Evolutionary conservation across 2,329 filamentous ascomycete genomes (phyloP).

Genomic region (Tolypocladium sp.): DNA sequence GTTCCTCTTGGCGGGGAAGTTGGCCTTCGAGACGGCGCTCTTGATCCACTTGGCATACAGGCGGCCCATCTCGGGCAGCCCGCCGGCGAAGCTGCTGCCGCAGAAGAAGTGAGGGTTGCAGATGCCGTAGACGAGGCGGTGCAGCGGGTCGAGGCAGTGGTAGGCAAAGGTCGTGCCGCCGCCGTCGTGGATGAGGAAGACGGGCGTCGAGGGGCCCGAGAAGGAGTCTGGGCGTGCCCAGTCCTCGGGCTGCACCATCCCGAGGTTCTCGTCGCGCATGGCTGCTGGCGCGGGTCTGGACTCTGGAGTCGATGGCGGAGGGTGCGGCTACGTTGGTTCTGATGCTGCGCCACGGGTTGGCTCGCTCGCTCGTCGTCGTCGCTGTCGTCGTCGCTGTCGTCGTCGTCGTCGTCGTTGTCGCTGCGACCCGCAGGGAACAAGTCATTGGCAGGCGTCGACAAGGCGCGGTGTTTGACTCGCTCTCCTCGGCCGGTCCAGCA

Average conservation of each 20-base stretch:
- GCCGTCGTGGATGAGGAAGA: conserved; percentile 51
- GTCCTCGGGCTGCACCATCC: conserved; percentile 24
- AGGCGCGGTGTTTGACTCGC: too few relatives aligned
- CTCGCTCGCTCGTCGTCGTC: too few relatives aligned
- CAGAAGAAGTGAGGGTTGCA: conserved; percentile 43
- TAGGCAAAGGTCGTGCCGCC: conserved; percentile 52
- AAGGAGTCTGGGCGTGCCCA: conserved; percentile 13
- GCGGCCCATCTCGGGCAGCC: conserved; percentile 44
- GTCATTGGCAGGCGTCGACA: too few relatives aligned
- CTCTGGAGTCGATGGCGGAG: background rate
- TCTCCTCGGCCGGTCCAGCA: too few relatives aligned
- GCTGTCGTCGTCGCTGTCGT: too few relatives aligned
- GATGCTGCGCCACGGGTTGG: background rate
- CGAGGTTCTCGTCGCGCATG: conserved; percentile 16
- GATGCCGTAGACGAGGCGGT: conserved; percentile 43
- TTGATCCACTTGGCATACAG: conserved; percentile 39
- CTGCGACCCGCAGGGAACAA: too few relatives aligned
- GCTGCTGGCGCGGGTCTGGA: conserved; percentile 19
- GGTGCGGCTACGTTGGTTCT: too few relatives aligned
- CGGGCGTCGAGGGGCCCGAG: conserved; percentile 25
- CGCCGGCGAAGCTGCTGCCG: conserved; percentile 37
- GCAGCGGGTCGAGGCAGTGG: conserved; percentile 39
- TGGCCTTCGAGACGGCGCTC: conserved; percentile 18
- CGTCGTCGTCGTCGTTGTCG: too few relatives aligned
- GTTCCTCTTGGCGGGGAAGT: conserved; percentile 18